phyloP scores from a whole-genome alignment of 495 filamentous ascomycete species.

The Xanthoparmelia taractica region DNA sequence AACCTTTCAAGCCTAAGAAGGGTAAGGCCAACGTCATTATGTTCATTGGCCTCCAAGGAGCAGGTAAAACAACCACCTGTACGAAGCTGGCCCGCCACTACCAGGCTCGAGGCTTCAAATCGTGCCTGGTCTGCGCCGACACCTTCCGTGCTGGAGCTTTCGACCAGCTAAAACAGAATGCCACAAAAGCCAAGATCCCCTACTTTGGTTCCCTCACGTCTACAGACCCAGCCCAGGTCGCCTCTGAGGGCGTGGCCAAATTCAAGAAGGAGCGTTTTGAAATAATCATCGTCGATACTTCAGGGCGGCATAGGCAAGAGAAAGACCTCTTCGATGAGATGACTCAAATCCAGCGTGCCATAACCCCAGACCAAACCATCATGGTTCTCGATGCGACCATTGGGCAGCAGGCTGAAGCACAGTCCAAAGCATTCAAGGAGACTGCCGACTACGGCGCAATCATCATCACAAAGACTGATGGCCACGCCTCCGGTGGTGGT shows the following conservation, averaged over 20 bases:
- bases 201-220: slow-evolving; percentile 96
- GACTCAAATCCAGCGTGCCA: slow-evolving; percentile 89
- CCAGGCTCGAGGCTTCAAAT: slow-evolving; percentile 86
- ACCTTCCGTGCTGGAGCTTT: slow-evolving; percentile 98
- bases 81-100: slow-evolving; percentile 96
- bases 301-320: slow-evolving; percentile 88
- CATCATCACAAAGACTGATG: slow-evolving; percentile 98
- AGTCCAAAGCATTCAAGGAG: slow-evolving; percentile 94
- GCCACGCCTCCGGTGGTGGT: slow-evolving; percentile 88
- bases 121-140: slow-evolving; percentile 93
- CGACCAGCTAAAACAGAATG: slow-evolving; percentile 97
- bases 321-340: slow-evolving; percentile 94
- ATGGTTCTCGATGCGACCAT: slow-evolving; percentile 97
- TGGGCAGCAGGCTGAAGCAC: slow-evolving; percentile 88
- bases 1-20: slow-evolving; percentile 95
- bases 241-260: slow-evolving; percentile 89
- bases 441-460: slow-evolving; percentile 97
- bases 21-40: slow-evolving; percentile 95
- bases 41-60: slow-evolving; percentile 96
- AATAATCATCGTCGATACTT: slow-evolving; percentile 97
- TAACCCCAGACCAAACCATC: slow-evolving; percentile 93
- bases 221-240: slow-evolving; percentile 89
- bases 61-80: slow-evolving; percentile 96
- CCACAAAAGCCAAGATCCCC: slow-evolving; percentile 96
- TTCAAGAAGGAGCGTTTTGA: slow-evolving; percentile 99